These are phyloP conservation scores for Ogataea naganishii DNA, from an alignment of 805 yeast genomes.

Conservation along the genomic window DNA sequence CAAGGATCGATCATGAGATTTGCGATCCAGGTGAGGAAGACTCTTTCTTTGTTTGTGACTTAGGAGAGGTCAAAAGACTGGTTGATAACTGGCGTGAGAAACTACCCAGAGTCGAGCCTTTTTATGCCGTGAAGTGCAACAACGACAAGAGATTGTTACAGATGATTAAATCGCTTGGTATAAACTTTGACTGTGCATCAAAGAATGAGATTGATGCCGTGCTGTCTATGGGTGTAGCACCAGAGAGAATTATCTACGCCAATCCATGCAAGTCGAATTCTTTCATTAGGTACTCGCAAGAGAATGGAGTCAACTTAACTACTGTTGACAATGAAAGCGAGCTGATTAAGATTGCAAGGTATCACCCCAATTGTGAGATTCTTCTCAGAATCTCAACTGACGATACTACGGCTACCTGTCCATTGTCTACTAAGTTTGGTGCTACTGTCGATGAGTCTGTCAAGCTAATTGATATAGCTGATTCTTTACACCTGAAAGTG, in stretches of 20 bases:
- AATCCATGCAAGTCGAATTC: slow-evolving; percentile 91
- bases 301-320: slow-evolving; percentile 51
- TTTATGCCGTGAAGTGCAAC: slow-evolving; percentile 93
- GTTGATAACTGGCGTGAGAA: slow-evolving; percentile 50
- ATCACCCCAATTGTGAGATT: slow-evolving; percentile 62
- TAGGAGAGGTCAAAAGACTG: slow-evolving; percentile 61
- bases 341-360: slow-evolving; percentile 58
- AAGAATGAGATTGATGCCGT: slow-evolving; percentile 69
- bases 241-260: slow-evolving; percentile 75
- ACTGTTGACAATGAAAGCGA: slow-evolving; percentile 90
- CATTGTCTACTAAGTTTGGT: slow-evolving; percentile 84
- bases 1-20: slow-evolving; percentile 39
- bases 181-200: slow-evolving; percentile 91
- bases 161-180: slow-evolving; percentile 51
- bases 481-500: slow-evolving; percentile 51
- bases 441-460: slow-evolving; percentile 51
- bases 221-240: slow-evolving; percentile 50
- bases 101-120: slow-evolving; percentile 76
- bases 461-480: slow-evolving; percentile 51
- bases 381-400: slow-evolving; percentile 82
- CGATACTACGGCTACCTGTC: slow-evolving; percentile 81
- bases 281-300: slow-evolving; percentile 64
- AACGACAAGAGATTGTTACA: slow-evolving; percentile 54
- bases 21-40: slow-evolving; percentile 75
- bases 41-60: slow-evolving; percentile 82